Evolutionary conservation across 768 basidiomycete genomes (phyloP), one percentile per base, ranked within the genome.

Genomic region (Trametes sanguinea): DNA sequence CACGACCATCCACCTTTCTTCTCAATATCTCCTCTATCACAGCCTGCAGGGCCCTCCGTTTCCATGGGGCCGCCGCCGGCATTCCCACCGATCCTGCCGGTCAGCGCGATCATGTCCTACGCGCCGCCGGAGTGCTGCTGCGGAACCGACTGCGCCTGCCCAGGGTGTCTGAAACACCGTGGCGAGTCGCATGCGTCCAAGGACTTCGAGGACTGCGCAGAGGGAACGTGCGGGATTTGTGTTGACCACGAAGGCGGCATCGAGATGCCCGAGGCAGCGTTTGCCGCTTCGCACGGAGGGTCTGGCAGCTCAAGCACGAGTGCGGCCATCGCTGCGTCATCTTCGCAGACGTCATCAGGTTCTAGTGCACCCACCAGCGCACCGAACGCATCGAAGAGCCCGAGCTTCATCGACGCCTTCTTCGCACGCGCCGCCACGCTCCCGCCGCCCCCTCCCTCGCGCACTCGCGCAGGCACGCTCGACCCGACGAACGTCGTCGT

Each of bases 111-210:
- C 46, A 75, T 77, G 22, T 85, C 86, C 4, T 71, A 87, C 11
- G 86, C 87, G 2, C 86, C 84, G 13, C 81, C 88, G 2, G 88
- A 86, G 2, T 92, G 90, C 69, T 88, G 85, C 7, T 91, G 90
- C 68, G 89, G 89, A 33, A 72, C 83, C 45, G 75, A 76, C 43
- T 92, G 90, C 68, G 80, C 80, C 13, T 92, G 90, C 72, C 89
- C 89, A 0, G 89, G 89, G 37, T 92, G 90, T 69, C 71, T 82
- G 9, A 80, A 88, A 66, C 90, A 92, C 68, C 85, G 88, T n/a
- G 83, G 85, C 1, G 59, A 73, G 16, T 77, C 78, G 16, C 71
- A 84, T 61, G 80, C 75, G 17, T 78, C 78, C 46, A 63, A 62
- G 40, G 71, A 75, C 22, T 68, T 70, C 61, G 70, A 66, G 39